Conservation (phyloP, 768 basidiomycete species). For the Pulveroboletus ravenelii region DNA sequence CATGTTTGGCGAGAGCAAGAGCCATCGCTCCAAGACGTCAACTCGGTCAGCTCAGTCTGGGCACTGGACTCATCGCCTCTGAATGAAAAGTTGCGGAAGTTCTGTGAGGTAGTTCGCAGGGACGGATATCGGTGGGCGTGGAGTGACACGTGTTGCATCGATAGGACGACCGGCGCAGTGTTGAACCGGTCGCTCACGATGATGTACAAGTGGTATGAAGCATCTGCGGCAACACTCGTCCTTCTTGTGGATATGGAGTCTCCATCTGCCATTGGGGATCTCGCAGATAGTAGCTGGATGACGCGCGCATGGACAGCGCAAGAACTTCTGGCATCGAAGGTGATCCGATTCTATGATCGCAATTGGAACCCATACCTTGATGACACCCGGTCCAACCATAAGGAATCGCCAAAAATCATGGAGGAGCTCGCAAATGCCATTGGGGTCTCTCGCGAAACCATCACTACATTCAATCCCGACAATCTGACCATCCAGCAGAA, state of each 20-base stretch:
- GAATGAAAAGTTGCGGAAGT: not conserved
- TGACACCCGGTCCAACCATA: not conserved
- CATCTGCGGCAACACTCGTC: not conserved
- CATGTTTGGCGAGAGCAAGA: not conserved
- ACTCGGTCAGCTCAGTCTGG: not conserved
- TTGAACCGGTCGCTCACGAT: not conserved
- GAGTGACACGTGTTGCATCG: not conserved
- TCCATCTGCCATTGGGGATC: not conserved
- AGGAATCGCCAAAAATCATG: not conserved
- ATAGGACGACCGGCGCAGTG: not conserved
- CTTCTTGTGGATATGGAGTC: not conserved
- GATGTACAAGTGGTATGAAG: not conserved
- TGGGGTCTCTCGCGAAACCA: not conserved
- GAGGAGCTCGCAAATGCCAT: not conserved
- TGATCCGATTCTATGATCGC: not conserved
- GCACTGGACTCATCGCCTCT: not conserved
- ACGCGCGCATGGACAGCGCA: not conserved
- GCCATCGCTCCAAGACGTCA: not conserved
- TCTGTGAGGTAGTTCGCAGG: not conserved
- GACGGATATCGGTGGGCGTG: conserved; percentile 1
- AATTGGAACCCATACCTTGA: not conserved
- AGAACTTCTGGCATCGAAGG: not conserved
- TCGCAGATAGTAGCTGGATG: not conserved
- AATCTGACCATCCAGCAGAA: conserved; percentile 1
- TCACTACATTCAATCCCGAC: not conserved